Evolutionary conservation across 768 basidiomycete species (phyloP), one percentile per base, ranked within the genome.

Genomic region (Trametes elegans): DNA sequence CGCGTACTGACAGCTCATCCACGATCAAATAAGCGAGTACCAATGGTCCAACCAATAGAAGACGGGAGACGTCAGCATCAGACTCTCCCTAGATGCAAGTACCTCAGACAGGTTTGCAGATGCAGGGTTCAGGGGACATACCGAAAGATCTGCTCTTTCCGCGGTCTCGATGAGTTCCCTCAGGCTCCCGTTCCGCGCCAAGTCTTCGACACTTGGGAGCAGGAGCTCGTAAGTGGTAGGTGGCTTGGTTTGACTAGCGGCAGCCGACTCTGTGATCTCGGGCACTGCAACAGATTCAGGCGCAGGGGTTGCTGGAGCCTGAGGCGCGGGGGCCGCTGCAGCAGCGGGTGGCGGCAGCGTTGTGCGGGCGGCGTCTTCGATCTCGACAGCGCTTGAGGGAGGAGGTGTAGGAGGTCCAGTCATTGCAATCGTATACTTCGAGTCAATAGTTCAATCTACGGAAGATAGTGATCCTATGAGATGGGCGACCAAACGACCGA

Each of bases 351-450:
- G 49, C 19, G 64, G 49, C 8, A 56, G 57, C 9, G 62, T 26
- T 7, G 45, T 46, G n/a, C 59, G 59, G 7, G 66, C 75, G 18
- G 76, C 76, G 58, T 81, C 78, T 63, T 85, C 81, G 28, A 85
- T 72, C 65, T 86, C 84, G 43, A 74, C 70, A 10, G 76, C 76
- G 13, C 80, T 82, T 7, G 77, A 77, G 7, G 82, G 81, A 10
- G 84, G 85, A 39, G 85, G 85, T 2, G 85, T 86, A 5, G 81
- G 82, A 36, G 83, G 82, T 27, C 76, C 81, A 63, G 81, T 80
- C 83, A 86, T 84, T 32, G 31, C 31, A 32, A 7, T 32, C 7
- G 31, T 32, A n/a, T n/a, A n/a, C n/a, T n/a, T n/a, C n/a, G n/a
- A n/a, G n/a, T n/a, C n/a, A n/a, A n/a, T n/a, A n/a, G n/a, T n/a